A percentile compares a stretch with the other conserved stretches of the same genome.
Conservation (phyloP, 1,284 basidiomycete species). For the Xerocomus amazonicus region DNA sequence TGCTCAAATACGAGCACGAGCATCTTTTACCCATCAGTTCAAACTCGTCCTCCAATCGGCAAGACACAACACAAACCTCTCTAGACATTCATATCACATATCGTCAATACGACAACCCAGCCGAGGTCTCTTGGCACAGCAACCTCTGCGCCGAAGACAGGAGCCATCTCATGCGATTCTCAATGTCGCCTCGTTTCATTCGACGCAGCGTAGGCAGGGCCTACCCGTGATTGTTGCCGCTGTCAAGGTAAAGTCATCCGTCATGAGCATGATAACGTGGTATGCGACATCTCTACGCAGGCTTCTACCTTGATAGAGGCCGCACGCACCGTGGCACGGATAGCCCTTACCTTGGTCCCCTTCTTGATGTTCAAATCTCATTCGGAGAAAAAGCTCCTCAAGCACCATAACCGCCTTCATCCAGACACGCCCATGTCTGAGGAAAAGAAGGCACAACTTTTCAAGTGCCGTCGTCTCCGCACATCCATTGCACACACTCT, state of each 20-base stretch:
- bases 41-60: not conserved
- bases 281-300: conserved; percentile 29
- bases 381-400: conserved; percentile 49
- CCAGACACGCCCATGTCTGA: conserved; percentile 45
- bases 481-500: conserved; percentile 56
- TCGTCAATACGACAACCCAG: conserved; percentile 1
- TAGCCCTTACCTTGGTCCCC: conserved; percentile 71
- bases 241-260: conserved; percentile 41
- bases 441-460: conserved; percentile 45
- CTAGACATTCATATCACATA: conserved; percentile 1
- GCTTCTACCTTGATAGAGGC: conserved; percentile 58
- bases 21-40: not conserved
- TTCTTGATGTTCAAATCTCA: conserved; percentile 56
- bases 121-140: conserved; percentile 7
- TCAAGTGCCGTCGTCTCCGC: conserved; percentile 46
- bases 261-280: not conserved
- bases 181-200: conserved; percentile 37
- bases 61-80: not conserved
- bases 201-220: conserved; percentile 37
- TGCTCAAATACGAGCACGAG: conserved; percentile 13
- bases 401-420: conserved; percentile 48
- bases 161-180: conserved; percentile 1
- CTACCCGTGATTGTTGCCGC: conserved; percentile 38
- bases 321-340: conserved; percentile 59
- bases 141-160: conserved; percentile 1